These are phyloP conservation scores for Isabelozyma gotoi DNA, from an alignment of 805 yeast genomes.

Conservation along the genomic window DNA sequence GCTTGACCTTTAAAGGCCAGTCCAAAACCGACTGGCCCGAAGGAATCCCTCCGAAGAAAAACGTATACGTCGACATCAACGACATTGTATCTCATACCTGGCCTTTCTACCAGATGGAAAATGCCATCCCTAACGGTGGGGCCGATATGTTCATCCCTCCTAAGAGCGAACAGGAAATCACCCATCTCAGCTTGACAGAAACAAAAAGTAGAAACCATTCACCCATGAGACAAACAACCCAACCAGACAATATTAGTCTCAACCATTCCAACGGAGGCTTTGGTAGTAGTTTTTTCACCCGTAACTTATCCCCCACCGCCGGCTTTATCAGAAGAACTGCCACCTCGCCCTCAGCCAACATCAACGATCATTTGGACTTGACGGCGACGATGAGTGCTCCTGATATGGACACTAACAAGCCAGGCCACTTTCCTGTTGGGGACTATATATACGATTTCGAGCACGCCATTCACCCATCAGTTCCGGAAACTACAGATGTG, in stretches of 20 bases:
- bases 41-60: constrained; percentile 90
- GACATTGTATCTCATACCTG: constrained; percentile 79
- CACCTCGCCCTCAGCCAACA: constrained; percentile 29
- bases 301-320: constrained; percentile 25
- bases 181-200: constrained; percentile 35
- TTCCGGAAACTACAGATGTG: constrained; percentile 77
- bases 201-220: constrained; percentile 16
- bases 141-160: constrained; percentile 34
- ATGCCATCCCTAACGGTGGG: constrained; percentile 35
- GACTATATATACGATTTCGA: constrained; percentile 93
- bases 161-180: constrained; percentile 31
- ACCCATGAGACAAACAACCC: constrained; percentile 6
- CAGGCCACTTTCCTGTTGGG: constrained; percentile 66
- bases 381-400: constrained; percentile 19
- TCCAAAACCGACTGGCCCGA: constrained; percentile 95
- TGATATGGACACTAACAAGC: constrained; percentile 18
- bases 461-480: constrained; percentile 75
- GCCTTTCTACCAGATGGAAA: constrained; percentile 67
- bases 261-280: constrained; percentile 11
- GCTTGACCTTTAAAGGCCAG: constrained; percentile 61
- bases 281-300: constrained; percentile 21
- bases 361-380: constrained; percentile 23
- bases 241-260: constrained; percentile 15
- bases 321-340: constrained; percentile 25
- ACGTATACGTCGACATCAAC: constrained; percentile 61